Evolutionary conservation across 2,329 filamentous ascomycete genomes (phyloP).

Genomic region (Fusarium coffeatum): DNA sequence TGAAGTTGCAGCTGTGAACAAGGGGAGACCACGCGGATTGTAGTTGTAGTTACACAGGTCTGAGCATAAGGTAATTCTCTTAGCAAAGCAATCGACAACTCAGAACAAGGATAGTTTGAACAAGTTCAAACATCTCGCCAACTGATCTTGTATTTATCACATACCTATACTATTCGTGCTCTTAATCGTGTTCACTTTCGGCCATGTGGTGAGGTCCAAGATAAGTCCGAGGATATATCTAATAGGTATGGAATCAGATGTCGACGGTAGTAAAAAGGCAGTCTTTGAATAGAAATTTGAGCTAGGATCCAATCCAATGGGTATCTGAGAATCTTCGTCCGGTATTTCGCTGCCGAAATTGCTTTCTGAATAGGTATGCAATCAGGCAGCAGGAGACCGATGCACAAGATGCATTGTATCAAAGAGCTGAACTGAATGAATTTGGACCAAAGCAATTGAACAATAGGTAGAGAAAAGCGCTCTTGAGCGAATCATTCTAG

Average conservation of each 20-base stretch:
- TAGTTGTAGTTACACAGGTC: background rate
- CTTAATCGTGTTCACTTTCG: background rate
- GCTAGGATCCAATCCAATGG: accelerated
- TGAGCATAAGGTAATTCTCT: background rate
- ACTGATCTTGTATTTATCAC: background rate
- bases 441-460: background rate
- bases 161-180: background rate
- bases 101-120: background rate
- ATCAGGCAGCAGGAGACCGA: background rate
- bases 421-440: background rate
- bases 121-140: background rate
- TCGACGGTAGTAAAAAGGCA: background rate
- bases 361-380: background rate
- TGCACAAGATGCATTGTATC: background rate
- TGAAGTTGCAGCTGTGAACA: background rate
- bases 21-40: background rate
- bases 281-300: accelerated
- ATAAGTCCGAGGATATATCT: background rate
- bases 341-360: background rate
- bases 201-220: background rate
- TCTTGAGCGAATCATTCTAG: background rate
- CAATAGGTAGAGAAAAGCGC: background rate
- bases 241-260: background rate
- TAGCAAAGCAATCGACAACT: background rate
- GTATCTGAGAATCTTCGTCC: background rate